phyloP scores from a whole-genome alignment of 2,329 filamentous ascomycete genomes.

The Microcyclosporella mali region DNA sequence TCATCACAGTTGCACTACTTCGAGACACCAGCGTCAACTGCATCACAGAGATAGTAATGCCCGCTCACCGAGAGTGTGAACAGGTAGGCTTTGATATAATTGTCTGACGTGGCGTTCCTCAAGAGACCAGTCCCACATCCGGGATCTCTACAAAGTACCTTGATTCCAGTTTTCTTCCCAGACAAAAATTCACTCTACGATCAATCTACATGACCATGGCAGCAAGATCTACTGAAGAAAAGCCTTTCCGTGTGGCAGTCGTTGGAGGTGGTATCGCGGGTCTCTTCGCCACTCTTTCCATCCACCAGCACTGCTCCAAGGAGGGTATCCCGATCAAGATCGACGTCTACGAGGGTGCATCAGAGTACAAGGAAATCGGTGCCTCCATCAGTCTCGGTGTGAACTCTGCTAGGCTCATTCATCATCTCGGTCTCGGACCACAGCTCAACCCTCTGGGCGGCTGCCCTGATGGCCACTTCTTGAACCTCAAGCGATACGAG shows the following conservation, averaged over 20 bases:
- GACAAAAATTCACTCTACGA: too few species aligned
- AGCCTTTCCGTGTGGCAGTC: slow-evolving; percentile 30
- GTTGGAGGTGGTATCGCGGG: slow-evolving; percentile 39
- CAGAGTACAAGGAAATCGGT: slow-evolving; percentile 33
- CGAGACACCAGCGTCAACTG: too few species aligned
- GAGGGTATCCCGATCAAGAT: slow-evolving; percentile 18
- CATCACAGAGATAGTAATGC: too few species aligned
- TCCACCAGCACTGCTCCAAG: slow-evolving; percentile 31
- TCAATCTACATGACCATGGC: too few species aligned
- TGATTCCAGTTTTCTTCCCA: too few species aligned
- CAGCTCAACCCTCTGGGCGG: slow-evolving; percentile 29
- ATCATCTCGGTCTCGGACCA: slow-evolving; percentile 32
- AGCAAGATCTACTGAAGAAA: background rate
- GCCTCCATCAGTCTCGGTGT: slow-evolving; percentile 34
- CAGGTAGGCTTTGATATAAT: too few species aligned
- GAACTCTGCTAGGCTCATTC: slow-evolving; percentile 32
- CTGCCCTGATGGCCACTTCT: slow-evolving; percentile 28
- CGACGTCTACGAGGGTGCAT: slow-evolving; percentile 34
- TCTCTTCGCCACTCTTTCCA: slow-evolving; percentile 33
- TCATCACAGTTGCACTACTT: too few species aligned
- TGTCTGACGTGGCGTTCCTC: too few species aligned
- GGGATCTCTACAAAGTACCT: too few species aligned
- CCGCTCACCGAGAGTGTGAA: too few species aligned
- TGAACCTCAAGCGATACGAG: slow-evolving; percentile 34
- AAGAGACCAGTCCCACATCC: too few species aligned